A percentile compares a stretch with the other conserved stretches of the same genome.
Conservation (phyloP, 2,329 filamentous ascomycete genomes). For the Dothidotthia symphoricarpi region DNA sequence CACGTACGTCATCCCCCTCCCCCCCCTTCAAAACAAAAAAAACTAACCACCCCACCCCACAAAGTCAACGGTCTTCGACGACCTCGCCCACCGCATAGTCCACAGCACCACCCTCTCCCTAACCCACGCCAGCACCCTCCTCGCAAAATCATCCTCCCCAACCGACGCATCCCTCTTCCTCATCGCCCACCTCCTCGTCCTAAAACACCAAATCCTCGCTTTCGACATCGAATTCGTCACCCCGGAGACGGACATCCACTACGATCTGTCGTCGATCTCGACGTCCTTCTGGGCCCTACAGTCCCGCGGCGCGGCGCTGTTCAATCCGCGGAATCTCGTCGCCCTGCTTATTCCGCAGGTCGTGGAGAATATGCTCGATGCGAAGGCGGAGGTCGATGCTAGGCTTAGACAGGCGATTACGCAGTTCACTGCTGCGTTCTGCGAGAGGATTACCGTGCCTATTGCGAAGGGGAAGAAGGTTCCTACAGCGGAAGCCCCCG, state of each 20-base stretch:
- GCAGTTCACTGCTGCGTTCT: conserved; percentile 62
- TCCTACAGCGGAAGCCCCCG: conserved; percentile 24
- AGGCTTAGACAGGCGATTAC: conserved; percentile 63
- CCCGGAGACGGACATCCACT: conserved; percentile 57
- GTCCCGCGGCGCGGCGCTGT: conserved; percentile 60
- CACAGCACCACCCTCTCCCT: conserved; percentile 85
- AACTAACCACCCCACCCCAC: conserved; percentile 6
- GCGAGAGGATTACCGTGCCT: conserved; percentile 55
- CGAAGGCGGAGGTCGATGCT: conserved; percentile 66
- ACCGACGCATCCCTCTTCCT: conserved; percentile 87
- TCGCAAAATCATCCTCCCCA: conserved; percentile 62
- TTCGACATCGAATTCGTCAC: conserved; percentile 84
- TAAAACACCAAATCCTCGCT: conserved; percentile 94
- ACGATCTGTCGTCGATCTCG: conserved; percentile 65
- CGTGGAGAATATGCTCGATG: conserved; percentile 70
- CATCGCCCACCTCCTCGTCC: conserved; percentile 87
- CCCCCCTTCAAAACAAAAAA: neutral
- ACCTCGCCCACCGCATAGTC: conserved; percentile 77
- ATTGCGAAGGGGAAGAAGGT: conserved; percentile 33
- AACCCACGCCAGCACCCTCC: conserved; percentile 69
- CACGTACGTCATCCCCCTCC: conserved; percentile 50
- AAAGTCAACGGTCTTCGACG: conserved; percentile 69
- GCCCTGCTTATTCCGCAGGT: conserved; percentile 63
- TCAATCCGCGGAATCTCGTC: conserved; percentile 63
- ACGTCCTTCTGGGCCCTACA: conserved; percentile 67